A percentile compares a stretch with the other conserved stretches of the same genome.
These are phyloP conservation scores for Pittosporum tobira DNA, from an alignment of 129 eudicot species.

Conservation along the genomic window DNA sequence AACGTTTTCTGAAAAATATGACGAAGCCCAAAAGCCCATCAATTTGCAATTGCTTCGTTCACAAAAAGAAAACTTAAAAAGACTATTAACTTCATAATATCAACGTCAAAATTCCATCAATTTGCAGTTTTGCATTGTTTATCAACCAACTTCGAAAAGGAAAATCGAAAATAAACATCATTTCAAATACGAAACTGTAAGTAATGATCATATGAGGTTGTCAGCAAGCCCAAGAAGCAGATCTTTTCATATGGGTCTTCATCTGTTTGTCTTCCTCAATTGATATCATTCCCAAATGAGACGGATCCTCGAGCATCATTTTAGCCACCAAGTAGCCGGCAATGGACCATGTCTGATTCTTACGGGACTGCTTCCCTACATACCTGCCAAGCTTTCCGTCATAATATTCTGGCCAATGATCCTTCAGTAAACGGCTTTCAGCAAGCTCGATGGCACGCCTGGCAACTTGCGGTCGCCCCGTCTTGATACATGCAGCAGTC, in stretches of 20 bases:
- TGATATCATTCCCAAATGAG: constrained; percentile 91
- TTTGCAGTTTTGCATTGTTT: constrained; percentile 17
- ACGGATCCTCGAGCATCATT: constrained; percentile 96
- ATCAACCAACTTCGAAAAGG: neutral
- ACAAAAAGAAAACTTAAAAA: neutral
- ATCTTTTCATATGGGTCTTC: constrained; percentile 78
- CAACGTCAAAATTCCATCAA: constrained; percentile 21
- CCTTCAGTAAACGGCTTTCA: constrained; percentile 63
- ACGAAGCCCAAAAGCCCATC: too few species aligned
- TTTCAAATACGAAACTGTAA: constrained; percentile 1
- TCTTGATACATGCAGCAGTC: constrained; percentile 82
- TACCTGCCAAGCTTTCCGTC: constrained; percentile 82
- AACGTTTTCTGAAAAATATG: too few species aligned
- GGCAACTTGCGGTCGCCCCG: constrained; percentile 85
- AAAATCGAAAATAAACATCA: too few species aligned
- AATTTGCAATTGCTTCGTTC: too few species aligned
- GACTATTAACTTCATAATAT: neutral
- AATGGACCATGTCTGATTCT: constrained; percentile 88
- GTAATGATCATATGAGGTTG: constrained; percentile 5
- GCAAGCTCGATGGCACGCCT: constrained; percentile 71
- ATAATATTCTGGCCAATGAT: constrained; percentile 87
- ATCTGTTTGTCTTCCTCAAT: constrained; percentile 90
- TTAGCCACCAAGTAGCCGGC: constrained; percentile 95
- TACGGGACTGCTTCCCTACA: constrained; percentile 86
- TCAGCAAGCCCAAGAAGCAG: constrained; percentile 76